These are phyloP conservation scores for Rhododendron kiyosumense DNA, from an alignment of 148 eudicot species.

Conservation along the genomic window DNA sequence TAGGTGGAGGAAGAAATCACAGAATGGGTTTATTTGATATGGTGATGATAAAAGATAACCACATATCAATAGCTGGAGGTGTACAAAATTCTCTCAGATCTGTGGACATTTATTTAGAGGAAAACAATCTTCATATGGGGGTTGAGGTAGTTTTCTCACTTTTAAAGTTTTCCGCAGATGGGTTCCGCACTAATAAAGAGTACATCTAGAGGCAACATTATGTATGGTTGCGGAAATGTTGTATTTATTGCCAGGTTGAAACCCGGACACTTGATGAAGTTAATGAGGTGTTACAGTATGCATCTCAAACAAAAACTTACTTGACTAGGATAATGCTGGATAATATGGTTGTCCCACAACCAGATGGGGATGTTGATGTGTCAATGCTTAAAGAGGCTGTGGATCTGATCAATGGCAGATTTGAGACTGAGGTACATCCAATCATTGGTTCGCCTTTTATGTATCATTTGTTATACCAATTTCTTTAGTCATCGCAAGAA, in stretches of 20 bases:
- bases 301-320: constrained; percentile 55
- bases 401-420: constrained; percentile 52
- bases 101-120: constrained; percentile 64
- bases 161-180: background rate
- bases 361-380: constrained; percentile 75
- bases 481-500: background rate
- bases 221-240: background rate
- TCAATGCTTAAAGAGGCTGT: constrained; percentile 94
- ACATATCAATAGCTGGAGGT: constrained; percentile 89
- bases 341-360: constrained; percentile 65
- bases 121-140: constrained; percentile 74
- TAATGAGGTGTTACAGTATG: constrained; percentile 70
- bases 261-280: constrained; percentile 90
- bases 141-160: constrained; percentile 64
- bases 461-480: background rate
- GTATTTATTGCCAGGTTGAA: constrained; percentile 51
- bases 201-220: background rate
- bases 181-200: background rate
- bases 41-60: constrained; percentile 96
- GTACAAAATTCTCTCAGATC: constrained; percentile 70
- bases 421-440: constrained; percentile 82
- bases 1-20: constrained; percentile 95
- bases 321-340: constrained; percentile 91
- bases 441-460: background rate
- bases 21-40: constrained; percentile 95